Evolutionary conservation across 1,284 basidiomycete species (phyloP), one percentile per base, ranked within the genome.

Genomic region (Ceratobasidium sp.): DNA sequence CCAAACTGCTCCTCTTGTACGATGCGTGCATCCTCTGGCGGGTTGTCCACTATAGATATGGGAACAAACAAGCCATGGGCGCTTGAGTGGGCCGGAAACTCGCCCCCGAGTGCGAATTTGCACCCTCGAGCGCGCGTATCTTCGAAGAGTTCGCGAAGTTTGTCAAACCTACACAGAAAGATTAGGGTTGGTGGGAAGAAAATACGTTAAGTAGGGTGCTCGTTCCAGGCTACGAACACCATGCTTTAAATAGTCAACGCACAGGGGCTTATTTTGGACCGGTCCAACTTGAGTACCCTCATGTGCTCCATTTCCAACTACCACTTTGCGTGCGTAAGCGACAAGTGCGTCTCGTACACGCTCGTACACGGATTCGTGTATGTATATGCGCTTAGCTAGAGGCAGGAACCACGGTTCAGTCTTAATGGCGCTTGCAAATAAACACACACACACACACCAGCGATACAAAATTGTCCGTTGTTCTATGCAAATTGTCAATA

Each of bases 341-440:
- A 71, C 67, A 6, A 71, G 55, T 4, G 55, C 67, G 34, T 71
- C 67, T 16, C 57, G 39, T 21, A 71, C 55, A 9, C n/a, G 30
- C 12, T 71, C 67, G 28, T 71, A 71, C 18, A 59, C 55, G 18
- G 53, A 58, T 32, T 70, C 55, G 55, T 70, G 67, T 45, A 70
- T 70, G 36, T 70, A 70, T 46, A 70, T 70, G 53, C 67, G 67
- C 55, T 70, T 70, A 10, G 67, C 67, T 65, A 34, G 32, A 8
- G 36, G 6, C 6, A 39, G 36, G 32, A 39, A 26, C 23, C 26
- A 21, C 34, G 12, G 4, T 45, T 46, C n/a, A 61, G 59, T 32
- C 10, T 21, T 5, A 6, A 16, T 26, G 16, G 28, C 9, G 23
- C 10, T 4, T 46, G 1, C 26, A 46, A 48, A 45, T n/a, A 46